A percentile compares a stretch with the other conserved stretches of the same genome.
phyloP scores from a whole-genome alignment of 2,329 filamentous ascomycete species.

The Sclerotinia sclerotiorum region DNA sequence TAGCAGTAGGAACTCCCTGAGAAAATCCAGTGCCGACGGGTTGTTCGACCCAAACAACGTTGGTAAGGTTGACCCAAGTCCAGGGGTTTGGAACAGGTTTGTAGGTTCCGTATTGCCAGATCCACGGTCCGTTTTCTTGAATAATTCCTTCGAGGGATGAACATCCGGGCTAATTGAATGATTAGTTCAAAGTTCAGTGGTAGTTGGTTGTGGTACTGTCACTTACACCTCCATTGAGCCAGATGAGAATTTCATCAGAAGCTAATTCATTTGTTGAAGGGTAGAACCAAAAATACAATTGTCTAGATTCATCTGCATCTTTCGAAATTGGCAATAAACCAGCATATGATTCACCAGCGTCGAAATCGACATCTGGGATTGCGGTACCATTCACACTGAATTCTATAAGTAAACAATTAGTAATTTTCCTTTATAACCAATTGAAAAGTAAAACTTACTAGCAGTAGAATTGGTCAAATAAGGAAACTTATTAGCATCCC shows the following conservation, averaged over 20 bases:
- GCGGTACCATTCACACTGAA: conserved; percentile 23
- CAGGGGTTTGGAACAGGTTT: conserved; percentile 40
- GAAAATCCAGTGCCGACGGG: conserved; percentile 39
- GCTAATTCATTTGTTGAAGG: conserved; percentile 53
- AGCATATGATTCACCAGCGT: conserved; percentile 66
- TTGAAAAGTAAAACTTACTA: conserved; percentile 11
- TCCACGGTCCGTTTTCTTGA: conserved; percentile 74
- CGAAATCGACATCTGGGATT: conserved; percentile 66
- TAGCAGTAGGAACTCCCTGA: conserved; percentile 55
- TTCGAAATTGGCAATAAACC: conserved; percentile 59
- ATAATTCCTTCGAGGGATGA: conserved; percentile 66
- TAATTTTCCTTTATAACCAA: neutral
- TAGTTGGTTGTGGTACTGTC: neutral
- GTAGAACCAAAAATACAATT: conserved; percentile 69
- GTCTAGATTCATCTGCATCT: conserved; percentile 48
- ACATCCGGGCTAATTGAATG: conserved; percentile 43
- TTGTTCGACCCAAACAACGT: conserved; percentile 40
- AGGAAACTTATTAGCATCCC: neutral
- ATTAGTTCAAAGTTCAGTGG: neutral
- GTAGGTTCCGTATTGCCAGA: conserved; percentile 69
- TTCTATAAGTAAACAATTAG: neutral
- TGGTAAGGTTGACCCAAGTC: conserved; percentile 38
- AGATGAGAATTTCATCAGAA: conserved; percentile 61
- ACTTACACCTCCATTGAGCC: conserved; percentile 48
- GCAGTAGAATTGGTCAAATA: conserved; percentile 23